Evolutionary conservation across 2,329 filamentous ascomycete genomes (phyloP).

Genomic region (Metarhizium rileyi): DNA sequence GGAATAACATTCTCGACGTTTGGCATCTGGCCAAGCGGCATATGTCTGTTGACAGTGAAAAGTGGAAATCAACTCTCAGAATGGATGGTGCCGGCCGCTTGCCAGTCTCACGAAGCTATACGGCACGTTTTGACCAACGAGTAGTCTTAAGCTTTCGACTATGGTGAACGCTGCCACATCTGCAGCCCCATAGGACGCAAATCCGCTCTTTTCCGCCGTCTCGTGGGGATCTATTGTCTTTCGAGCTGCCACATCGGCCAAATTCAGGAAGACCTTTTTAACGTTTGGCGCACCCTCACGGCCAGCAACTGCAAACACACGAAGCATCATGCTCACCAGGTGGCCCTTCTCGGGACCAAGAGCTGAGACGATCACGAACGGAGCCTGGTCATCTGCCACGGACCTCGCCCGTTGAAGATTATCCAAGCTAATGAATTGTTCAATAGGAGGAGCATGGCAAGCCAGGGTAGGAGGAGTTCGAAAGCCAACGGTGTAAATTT

Average conservation of each 20-base stretch:
- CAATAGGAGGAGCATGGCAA: slow-evolving; percentile 54
- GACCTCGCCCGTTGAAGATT: slow-evolving; percentile 43
- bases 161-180: slow-evolving; percentile 79
- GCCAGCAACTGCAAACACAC: slow-evolving; percentile 50
- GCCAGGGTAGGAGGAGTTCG: slow-evolving; percentile 53
- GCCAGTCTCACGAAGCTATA: slow-evolving; percentile 80
- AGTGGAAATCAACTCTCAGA: not conserved
- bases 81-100: slow-evolving; percentile 32
- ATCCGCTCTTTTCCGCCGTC: slow-evolving; percentile 65
- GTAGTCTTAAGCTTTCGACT: slow-evolving; percentile 66
- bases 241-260: slow-evolving; percentile 47
- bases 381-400: slow-evolving; percentile 43
- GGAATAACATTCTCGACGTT: not conserved
- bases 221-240: slow-evolving; percentile 58
- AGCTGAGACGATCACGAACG: slow-evolving; percentile 74
- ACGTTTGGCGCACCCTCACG: slow-evolving; percentile 26
- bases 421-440: slow-evolving; percentile 71
- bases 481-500: slow-evolving; percentile 80
- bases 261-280: slow-evolving; percentile 68
- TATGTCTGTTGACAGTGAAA: not conserved
- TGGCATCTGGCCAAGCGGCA: not conserved
- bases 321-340: slow-evolving; percentile 66
- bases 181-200: slow-evolving; percentile 68
- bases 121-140: slow-evolving; percentile 79
- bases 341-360: slow-evolving; percentile 69